phyloP scores from a whole-genome alignment of 805 yeast genomes.

The Myxozyma sirexii region DNA sequence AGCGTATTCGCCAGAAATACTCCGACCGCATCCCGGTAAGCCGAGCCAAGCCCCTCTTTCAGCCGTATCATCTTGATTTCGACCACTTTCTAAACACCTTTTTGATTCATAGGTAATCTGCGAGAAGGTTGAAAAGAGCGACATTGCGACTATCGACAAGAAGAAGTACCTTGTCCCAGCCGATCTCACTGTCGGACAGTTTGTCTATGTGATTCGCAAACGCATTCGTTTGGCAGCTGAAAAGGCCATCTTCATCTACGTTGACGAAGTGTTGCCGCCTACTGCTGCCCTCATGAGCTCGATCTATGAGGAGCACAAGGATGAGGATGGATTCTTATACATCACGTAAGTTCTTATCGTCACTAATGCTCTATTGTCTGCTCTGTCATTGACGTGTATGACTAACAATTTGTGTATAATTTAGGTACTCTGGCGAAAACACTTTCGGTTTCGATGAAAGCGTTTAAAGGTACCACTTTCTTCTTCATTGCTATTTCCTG shows the following conservation, averaged over 20 bases:
- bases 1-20: conserved; percentile 85
- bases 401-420: neutral
- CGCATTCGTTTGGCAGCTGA: conserved; percentile 95
- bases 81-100: neutral
- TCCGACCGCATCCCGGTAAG: conserved; percentile 84
- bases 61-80: neutral
- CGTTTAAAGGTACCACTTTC: conserved; percentile 5
- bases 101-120: conserved; percentile 61
- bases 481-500: neutral
- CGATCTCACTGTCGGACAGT: conserved; percentile 95
- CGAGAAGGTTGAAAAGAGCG: conserved; percentile 95
- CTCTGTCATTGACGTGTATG: neutral
- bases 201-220: conserved; percentile 95
- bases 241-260: conserved; percentile 96
- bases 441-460: conserved; percentile 67
- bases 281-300: conserved; percentile 96
- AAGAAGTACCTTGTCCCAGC: conserved; percentile 95
- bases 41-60: neutral
- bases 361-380: too few species aligned
- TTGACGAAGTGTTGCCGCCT: conserved; percentile 95
- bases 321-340: conserved; percentile 95
- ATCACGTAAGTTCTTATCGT: conserved; percentile 60
- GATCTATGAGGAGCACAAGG: conserved; percentile 94
- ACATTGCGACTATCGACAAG: conserved; percentile 94
- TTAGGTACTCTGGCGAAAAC: conserved; percentile 80